phyloP scores from a whole-genome alignment of 495 filamentous ascomycete genomes.

The Penicillium riverlandense region DNA sequence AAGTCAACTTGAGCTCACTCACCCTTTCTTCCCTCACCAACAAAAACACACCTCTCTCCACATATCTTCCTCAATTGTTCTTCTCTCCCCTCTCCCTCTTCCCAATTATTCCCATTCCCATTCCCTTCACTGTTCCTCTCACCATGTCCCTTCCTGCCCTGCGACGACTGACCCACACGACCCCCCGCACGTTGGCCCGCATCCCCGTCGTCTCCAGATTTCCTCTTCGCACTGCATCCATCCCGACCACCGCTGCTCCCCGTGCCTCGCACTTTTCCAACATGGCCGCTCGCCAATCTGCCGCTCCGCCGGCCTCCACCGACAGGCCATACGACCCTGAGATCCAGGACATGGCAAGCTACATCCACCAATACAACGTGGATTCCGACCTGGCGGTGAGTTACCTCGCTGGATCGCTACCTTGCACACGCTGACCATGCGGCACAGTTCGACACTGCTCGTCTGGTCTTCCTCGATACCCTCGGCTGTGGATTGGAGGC shows the following conservation, averaged over 20 bases:
- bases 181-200: constrained; percentile 45
- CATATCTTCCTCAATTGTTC: constrained; percentile 9
- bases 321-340: constrained; percentile 74
- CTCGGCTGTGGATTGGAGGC: constrained; percentile 94
- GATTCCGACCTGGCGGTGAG: constrained; percentile 87
- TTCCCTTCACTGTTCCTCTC: constrained; percentile 1
- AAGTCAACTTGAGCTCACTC: constrained; percentile 17
- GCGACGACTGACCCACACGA: constrained; percentile 41
- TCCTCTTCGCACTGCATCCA: constrained; percentile 16
- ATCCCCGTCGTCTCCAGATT: constrained; percentile 29
- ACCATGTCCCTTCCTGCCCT: constrained; percentile 28
- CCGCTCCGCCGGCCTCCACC: constrained; percentile 25
- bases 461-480: constrained; percentile 88
- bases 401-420: constrained; percentile 2
- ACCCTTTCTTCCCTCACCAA: neutral
- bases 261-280: constrained; percentile 36
- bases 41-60: constrained; percentile 1
- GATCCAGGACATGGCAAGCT: constrained; percentile 88
- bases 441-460: constrained; percentile 78
- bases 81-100: constrained; percentile 4
- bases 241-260: constrained; percentile 13
- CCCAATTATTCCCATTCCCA: constrained; percentile 6
- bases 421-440: no score
- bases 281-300: constrained; percentile 38
- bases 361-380: constrained; percentile 87